Evolutionary conservation across 139 green algal species (phyloP).

Genomic region (Chlorella sorokiniana): DNA sequence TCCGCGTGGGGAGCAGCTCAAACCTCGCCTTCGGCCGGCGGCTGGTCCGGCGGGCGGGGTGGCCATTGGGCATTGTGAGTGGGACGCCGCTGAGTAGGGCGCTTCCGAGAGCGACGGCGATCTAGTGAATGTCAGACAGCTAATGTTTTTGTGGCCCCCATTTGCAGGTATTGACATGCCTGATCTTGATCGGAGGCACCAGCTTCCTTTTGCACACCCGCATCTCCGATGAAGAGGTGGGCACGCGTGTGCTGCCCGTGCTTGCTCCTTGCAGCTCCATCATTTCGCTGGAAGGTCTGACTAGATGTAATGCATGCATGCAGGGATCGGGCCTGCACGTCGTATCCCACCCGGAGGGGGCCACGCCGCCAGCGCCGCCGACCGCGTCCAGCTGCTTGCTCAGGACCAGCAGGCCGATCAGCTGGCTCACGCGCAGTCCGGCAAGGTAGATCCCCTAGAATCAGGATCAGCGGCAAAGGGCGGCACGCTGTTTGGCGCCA

Average conservation of each 20-base stretch:
- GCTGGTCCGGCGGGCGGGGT: background rate
- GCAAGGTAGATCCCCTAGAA: background rate
- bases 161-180: background rate
- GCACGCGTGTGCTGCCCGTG: background rate
- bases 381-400: background rate
- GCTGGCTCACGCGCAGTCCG: background rate
- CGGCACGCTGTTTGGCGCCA: background rate
- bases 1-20: background rate
- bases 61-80: background rate
- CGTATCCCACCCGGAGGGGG: too few species aligned
- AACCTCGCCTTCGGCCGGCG: background rate
- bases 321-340: background rate
- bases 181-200: conserved; percentile 14
- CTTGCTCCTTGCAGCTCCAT: background rate
- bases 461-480: background rate
- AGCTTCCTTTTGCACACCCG: background rate
- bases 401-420: background rate
- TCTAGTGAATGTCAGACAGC: background rate
- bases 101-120: background rate
- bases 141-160: background rate
- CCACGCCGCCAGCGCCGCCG: too few species aligned
- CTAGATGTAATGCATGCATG: background rate
- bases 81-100: background rate
- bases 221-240: conserved; percentile 7
- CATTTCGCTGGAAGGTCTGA: background rate